phyloP scores from a whole-genome alignment of 225 moss, liverwort and hornwort genomes.

The Polytrichum commune region DNA sequence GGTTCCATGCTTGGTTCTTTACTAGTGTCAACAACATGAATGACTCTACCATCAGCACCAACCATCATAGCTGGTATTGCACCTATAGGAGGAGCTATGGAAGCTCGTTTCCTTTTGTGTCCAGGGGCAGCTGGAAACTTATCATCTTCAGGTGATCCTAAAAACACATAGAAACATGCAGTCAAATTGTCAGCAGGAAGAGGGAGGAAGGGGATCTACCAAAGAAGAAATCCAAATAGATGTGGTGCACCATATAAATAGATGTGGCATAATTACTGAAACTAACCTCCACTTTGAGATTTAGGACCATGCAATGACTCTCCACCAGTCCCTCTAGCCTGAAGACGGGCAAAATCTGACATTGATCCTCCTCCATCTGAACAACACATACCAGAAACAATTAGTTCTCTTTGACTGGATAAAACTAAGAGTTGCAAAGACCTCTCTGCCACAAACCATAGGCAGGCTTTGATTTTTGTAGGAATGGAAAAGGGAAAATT shows the following conservation, averaged over 20 bases:
- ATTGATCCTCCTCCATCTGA: slow-evolving; percentile 38
- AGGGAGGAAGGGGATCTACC: not conserved
- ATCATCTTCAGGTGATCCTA: slow-evolving; percentile 33
- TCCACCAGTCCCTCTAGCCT: slow-evolving; percentile 38
- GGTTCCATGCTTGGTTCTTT: slow-evolving; percentile 17
- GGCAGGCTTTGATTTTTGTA: no score
- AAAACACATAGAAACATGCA: not conserved
- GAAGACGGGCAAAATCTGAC: slow-evolving; percentile 40
- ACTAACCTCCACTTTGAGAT: slow-evolving; percentile 32
- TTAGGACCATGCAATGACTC: slow-evolving; percentile 30
- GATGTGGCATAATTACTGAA: slow-evolving; percentile 5
- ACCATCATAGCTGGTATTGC: slow-evolving; percentile 6
- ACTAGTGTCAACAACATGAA: slow-evolving; percentile 20
- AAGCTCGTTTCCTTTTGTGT: slow-evolving; percentile 40
- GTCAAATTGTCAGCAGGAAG: not conserved
- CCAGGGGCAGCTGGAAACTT: slow-evolving; percentile 19
- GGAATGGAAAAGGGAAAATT: no score
- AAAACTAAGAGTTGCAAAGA: no score
- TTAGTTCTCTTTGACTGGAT: no score
- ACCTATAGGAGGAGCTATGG: slow-evolving; percentile 15
- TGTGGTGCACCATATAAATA: not conserved
- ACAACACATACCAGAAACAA: slow-evolving; percentile 9
- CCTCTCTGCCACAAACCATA: no score
- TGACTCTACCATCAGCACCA: slow-evolving; percentile 25
- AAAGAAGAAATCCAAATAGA: no score